Percentiles rank a stretch among this genome's conserved stretches.
Evolutionary conservation across 2,329 filamentous ascomycete genomes (phyloP).

Genomic region (Thermoascus crustaceus): DNA sequence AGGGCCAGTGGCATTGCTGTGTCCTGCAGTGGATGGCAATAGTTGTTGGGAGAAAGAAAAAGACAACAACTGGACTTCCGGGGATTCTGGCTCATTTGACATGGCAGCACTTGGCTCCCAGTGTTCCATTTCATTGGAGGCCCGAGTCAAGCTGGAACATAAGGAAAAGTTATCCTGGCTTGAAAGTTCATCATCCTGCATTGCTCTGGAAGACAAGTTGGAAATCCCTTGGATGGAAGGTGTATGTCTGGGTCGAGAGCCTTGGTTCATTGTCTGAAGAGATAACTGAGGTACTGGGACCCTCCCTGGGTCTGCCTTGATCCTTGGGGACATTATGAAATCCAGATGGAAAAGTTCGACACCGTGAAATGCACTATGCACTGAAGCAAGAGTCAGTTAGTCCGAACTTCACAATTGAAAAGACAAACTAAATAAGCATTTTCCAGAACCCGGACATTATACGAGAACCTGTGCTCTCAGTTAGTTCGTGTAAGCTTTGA

Average conservation of each 20-base stretch:
- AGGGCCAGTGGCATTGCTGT: conserved; percentile 16
- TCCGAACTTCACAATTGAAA: not conserved
- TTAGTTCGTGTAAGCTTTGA: not conserved
- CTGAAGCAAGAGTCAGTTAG: conserved; percentile 13
- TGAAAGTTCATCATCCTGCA: conserved; percentile 37
- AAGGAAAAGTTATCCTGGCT: conserved; percentile 35
- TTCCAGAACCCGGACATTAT: not conserved
- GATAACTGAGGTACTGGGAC: conserved; percentile 27
- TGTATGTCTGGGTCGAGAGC: conserved; percentile 28
- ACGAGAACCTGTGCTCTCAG: not conserved
- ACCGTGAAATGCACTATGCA: conserved; percentile 22
- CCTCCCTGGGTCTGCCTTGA: conserved; percentile 29
- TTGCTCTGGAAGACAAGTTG: conserved; percentile 30
- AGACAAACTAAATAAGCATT: conserved; percentile 1
- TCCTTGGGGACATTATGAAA: conserved; percentile 31
- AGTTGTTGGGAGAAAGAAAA: conserved; percentile 35
- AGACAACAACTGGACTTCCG: conserved; percentile 35
- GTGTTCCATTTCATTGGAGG: conserved; percentile 27
- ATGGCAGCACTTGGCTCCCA: conserved; percentile 32
- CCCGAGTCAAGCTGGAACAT: conserved; percentile 32
- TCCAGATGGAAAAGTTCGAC: conserved; percentile 13
- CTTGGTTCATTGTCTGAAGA: conserved; percentile 24
- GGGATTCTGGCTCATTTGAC: conserved; percentile 29
- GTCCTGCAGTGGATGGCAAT: conserved; percentile 30
- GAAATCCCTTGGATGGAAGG: conserved; percentile 29